Conservation (phyloP, 495 filamentous ascomycete species). For the Evernia prunastri region DNA sequence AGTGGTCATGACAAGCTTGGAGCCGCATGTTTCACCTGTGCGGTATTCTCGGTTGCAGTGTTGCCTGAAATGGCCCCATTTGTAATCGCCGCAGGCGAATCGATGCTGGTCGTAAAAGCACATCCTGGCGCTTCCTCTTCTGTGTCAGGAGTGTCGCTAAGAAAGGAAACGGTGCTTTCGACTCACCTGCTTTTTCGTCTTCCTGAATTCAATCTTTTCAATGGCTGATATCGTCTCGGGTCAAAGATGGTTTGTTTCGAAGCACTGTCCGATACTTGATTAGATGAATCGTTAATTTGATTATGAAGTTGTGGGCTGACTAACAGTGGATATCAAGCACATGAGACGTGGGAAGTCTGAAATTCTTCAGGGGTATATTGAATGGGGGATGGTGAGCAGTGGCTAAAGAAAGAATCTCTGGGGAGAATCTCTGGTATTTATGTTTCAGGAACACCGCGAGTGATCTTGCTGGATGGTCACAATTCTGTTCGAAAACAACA, state of each 20-base stretch:
- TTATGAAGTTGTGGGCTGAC: conserved; percentile 12
- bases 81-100: conserved; percentile 78
- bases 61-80: conserved; percentile 90
- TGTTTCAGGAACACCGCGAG: conserved; percentile 18
- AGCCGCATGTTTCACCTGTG: conserved; percentile 95
- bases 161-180: conserved; percentile 4
- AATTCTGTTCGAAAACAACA: conserved; percentile 3
- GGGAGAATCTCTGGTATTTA: conserved; percentile 22
- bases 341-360: conserved; percentile 12
- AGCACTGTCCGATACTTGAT: background rate
- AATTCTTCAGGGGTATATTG: background rate
- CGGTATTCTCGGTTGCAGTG: conserved; percentile 96
- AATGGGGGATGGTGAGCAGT: conserved; percentile 3
- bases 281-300: conserved; percentile 8
- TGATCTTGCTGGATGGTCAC: conserved; percentile 19
- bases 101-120: conserved; percentile 54
- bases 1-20: conserved; percentile 79
- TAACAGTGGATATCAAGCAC: background rate
- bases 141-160: conserved; percentile 4
- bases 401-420: background rate
- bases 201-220: conserved; percentile 3
- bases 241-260: conserved; percentile 7
- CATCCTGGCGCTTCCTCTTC: conserved; percentile 39
- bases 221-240: conserved; percentile 6
- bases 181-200: conserved; percentile 8